Conservation (phyloP, 1,139 yeast species). For the Yamadazyma sp. region DNA sequence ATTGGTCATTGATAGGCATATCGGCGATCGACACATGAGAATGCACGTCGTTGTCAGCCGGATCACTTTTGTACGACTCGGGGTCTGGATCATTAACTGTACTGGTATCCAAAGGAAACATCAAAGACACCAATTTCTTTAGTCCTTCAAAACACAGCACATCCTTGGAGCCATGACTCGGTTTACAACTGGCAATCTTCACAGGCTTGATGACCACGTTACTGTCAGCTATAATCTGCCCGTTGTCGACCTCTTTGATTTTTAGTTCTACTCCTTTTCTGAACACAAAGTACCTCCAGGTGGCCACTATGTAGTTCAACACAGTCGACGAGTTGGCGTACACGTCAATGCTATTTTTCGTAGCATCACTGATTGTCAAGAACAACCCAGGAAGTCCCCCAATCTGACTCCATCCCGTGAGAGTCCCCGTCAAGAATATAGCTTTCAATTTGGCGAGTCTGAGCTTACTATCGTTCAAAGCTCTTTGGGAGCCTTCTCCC, state of each 20-base stretch:
- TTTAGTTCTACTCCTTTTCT: constrained; percentile 67
- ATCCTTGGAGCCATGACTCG: constrained; percentile 1
- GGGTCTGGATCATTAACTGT: constrained; percentile 38
- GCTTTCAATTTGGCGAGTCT: constrained; percentile 57
- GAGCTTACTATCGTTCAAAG: constrained; percentile 54
- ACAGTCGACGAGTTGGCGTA: constrained; percentile 39
- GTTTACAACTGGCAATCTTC: constrained; percentile 21
- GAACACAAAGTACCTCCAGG: constrained; percentile 91
- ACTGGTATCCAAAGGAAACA: constrained; percentile 52
- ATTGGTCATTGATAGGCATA: constrained; percentile 6
- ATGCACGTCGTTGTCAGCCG: constrained; percentile 41
- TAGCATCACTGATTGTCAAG: constrained; percentile 82
- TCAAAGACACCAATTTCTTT: constrained; percentile 35
- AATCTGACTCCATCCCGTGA: constrained; percentile 65
- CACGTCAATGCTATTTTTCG: constrained; percentile 48
- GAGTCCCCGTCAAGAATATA: constrained; percentile 72
- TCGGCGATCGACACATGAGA: constrained; percentile 31
- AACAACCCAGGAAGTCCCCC: constrained; percentile 92
- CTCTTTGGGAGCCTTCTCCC: constrained; percentile 85
- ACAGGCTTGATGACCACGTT: constrained; percentile 55
- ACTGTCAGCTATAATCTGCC: constrained; percentile 47
- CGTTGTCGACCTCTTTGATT: constrained; percentile 38
- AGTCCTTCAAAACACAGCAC: constrained; percentile 18
- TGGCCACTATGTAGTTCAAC: constrained; percentile 57
- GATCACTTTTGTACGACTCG: constrained; percentile 40